Evolutionary conservation across 2,329 filamentous ascomycete species (phyloP), one percentile per base, ranked within the genome.

Genomic region (Lasiodiplodia citricola): DNA sequence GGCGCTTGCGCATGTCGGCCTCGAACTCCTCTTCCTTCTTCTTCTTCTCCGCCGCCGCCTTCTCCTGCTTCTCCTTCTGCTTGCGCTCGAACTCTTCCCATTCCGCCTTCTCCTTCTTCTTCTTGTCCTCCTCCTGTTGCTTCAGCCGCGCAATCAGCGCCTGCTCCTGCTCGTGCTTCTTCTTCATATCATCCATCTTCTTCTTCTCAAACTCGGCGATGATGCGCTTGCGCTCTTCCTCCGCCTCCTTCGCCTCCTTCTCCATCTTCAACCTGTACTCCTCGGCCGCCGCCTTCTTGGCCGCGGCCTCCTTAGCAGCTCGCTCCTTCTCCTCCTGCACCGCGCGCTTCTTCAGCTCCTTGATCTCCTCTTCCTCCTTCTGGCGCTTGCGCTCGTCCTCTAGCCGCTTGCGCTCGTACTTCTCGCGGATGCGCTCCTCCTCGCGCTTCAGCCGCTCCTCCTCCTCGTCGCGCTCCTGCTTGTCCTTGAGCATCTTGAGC

Each of bases 1-100:
- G 76, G 5, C 80, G 77, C 69, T 81, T 80, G 68, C 80, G 79
- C 82, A 85, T 84, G 44, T 78, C 75, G 18, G 78, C 77, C 60
- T 84, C 82, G n/a, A 85, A 73, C 67, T 80, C 77, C 67, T 79
- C 78, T 64, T 83, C 78, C 68, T 77, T 74, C 71, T 75, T 76
- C 66, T 80, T 77, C 67, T 79, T 79, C 70, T 77, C 77, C n/a
- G 72, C 74, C 71, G 83, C 80, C 58, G 79, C 80, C 52, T 79
- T 77, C 69, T 80, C 81, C 63, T 81, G 76, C 68, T 79, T 80
- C 28, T 78, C 78, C 68, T 79, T 80, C 70, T 81, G 79, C 73
- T 80, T 80, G 28, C 73, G 74, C 37, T 79, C 66, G 63, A 82
- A 78, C 31, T 77, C 80, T 31, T 84, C 79, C 47, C 75, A 78